Evolutionary conservation across 495 filamentous ascomycete genomes (phyloP), one percentile per base, ranked within the genome.

Genomic region (Penicillium odoratum): DNA sequence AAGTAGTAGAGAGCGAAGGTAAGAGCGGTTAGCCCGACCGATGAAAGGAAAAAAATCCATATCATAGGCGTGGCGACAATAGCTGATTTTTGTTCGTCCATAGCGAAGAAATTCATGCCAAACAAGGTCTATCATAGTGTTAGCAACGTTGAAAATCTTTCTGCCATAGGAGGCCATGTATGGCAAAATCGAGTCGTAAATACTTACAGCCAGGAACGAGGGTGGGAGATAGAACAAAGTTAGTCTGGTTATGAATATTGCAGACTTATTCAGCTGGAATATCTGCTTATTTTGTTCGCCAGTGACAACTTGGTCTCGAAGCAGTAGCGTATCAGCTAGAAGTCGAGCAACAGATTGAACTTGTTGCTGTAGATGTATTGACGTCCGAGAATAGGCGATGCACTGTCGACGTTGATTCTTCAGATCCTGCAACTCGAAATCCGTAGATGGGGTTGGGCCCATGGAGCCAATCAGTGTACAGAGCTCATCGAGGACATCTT

Each of bases 141-240:
- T 44, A 26, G 34, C 11, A n/a, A 26, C n/a, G n/a, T n/a, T n/a
- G n/a, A n/a, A n/a, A n/a, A n/a, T n/a, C n/a, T n/a, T n/a, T n/a
- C n/a, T n/a, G n/a, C n/a, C n/a, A n/a, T n/a, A n/a, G n/a, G n/a
- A n/a, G 16, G 42, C n/a, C 40, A 5, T 0, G 16, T 42, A 31
- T 7, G 40, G 30, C 3, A 28, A 44, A 28, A 30, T 31, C 9
- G 28, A 16, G 4, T 11, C 5, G 7, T 15, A n/a, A 9, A 5
- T 48, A 73, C 75, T 66, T 62, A 80, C 77, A 3, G 74, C 75
- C 31, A 75, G 67, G 57, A 78, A 78, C 3, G 74, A 74, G 9
- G 72, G 63, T 0, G 77, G 77, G 11, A 80, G 65, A 59, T 78
- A 80, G 1, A 78, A 61, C 49, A 80, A 52, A 2, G 74, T 74